A percentile compares a stretch with the other conserved stretches of the same genome.
These are phyloP conservation scores for Leersia perrieri DNA, from an alignment of 176 grass and related monocot species.

Conservation along the genomic window DNA sequence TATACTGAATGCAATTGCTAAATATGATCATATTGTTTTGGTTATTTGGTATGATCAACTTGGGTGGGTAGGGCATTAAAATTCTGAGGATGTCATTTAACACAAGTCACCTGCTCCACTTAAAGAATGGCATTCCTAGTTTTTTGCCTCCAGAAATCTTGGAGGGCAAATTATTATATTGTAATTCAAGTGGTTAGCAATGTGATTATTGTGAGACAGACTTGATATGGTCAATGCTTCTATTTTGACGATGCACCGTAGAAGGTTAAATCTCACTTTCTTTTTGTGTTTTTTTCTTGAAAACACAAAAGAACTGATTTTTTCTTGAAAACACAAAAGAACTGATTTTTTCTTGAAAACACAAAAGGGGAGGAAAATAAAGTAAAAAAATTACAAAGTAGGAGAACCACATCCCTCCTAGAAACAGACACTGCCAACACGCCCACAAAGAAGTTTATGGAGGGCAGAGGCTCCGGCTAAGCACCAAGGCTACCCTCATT, in stretches of 20 bases:
- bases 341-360: no score
- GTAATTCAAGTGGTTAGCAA: background rate
- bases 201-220: background rate
- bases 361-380: no score
- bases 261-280: background rate
- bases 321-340: no score
- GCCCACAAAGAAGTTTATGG: no score
- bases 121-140: background rate
- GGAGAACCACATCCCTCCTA: no score
- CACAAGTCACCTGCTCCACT: background rate
- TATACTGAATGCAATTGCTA: background rate
- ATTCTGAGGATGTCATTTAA: background rate
- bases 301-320: no score
- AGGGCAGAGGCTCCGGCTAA: no score
- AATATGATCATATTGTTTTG: background rate
- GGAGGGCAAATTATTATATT: background rate
- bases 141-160: constrained; percentile 4
- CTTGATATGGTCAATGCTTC: background rate
- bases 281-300: no score
- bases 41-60: background rate
- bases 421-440: no score
- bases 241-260: background rate
- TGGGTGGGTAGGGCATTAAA: background rate
- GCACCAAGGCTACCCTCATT: no score
- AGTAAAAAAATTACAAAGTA: no score